phyloP scores from a whole-genome alignment of 192 early-diverging fungal genomes.

The Glomus cerebriforme region DNA sequence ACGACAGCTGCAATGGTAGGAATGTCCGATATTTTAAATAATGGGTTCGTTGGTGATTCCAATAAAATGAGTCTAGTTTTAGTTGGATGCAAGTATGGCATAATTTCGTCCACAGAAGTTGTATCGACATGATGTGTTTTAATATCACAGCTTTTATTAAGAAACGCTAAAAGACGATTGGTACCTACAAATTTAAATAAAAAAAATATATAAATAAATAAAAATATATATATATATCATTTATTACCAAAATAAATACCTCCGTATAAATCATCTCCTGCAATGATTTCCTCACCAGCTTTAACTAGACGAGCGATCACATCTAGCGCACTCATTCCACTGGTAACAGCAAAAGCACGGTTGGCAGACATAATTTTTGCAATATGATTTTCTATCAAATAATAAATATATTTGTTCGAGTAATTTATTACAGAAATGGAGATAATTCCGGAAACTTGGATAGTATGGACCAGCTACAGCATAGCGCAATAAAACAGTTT shows the following conservation, averaged over 20 bases:
- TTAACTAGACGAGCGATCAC: slow-evolving; percentile 87
- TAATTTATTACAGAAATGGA: neutral
- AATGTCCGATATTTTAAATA: slow-evolving; percentile 94
- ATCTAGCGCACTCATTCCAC: slow-evolving; percentile 95
- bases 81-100: slow-evolving; percentile 63
- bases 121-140: slow-evolving; percentile 93
- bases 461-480: neutral
- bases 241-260: slow-evolving; percentile 46
- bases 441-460: neutral
- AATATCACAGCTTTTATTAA: slow-evolving; percentile 75
- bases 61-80: slow-evolving; percentile 86
- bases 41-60: slow-evolving; percentile 96
- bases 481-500: neutral
- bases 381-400: slow-evolving; percentile 76
- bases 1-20: slow-evolving; percentile 73
- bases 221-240: slow-evolving; percentile 18
- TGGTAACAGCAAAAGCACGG: slow-evolving; percentile 82
- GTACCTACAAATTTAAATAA: slow-evolving; percentile 57
- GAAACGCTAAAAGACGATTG: slow-evolving; percentile 88
- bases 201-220: slow-evolving; percentile 32
- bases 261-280: slow-evolving; percentile 96
- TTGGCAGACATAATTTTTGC: slow-evolving; percentile 93
- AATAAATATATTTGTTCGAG: neutral
- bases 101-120: slow-evolving; percentile 64
- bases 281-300: slow-evolving; percentile 87